Base-by-base conservation (phyloP, 441 rosid species). In the Bocquillonia castaneifolia region DNA sequence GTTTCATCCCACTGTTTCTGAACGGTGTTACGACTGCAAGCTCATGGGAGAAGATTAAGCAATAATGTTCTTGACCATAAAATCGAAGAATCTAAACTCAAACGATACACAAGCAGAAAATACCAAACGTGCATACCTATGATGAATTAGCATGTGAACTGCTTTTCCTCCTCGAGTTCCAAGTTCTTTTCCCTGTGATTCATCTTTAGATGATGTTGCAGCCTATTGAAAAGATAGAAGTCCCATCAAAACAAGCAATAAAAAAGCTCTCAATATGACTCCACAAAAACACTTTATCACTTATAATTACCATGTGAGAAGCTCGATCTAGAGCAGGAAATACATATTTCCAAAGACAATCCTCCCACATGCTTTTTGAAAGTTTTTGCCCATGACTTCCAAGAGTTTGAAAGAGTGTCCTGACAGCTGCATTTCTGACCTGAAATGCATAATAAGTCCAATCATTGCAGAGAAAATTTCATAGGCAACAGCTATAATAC, bases 1-100 rank as follows among this genome's bases (percentile, higher is more conserved):
- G 99, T 95, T 80, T 95, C 98, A 86, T 89, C 99, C 99, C 99
- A 95, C 73, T 92, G 98, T 76, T 95, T 95, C 80, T 95, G 99
- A 78, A 90, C 95, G 28, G 98, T 85, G 83, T 95, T 95, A 73
- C 98, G 98, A 81, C 99, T 95, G 88, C 74, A 85, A 72, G 73
- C 76, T 50, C 64, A 29, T 28, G 61, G 2, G 12, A 28, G 47
- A 44, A 53, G 22, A 64, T 17, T 7, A 50, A 44, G 52, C 0
- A 56, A 51, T 65, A 23, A 25, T 18, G 34, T 47, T 18, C 14
- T 31, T 7, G 50, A 72, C 51, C 73, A 76, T 26, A 26, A 22
- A 20, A 62, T 10, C 20, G 28, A 25, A 59, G 65, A 23, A 65
- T 23, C 31, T 36, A 72, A 67, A 69, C 29, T 64, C 25, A 67